phyloP scores from a whole-genome alignment of 257 asterid genomes.

The Nicotiana sylvestris region DNA sequence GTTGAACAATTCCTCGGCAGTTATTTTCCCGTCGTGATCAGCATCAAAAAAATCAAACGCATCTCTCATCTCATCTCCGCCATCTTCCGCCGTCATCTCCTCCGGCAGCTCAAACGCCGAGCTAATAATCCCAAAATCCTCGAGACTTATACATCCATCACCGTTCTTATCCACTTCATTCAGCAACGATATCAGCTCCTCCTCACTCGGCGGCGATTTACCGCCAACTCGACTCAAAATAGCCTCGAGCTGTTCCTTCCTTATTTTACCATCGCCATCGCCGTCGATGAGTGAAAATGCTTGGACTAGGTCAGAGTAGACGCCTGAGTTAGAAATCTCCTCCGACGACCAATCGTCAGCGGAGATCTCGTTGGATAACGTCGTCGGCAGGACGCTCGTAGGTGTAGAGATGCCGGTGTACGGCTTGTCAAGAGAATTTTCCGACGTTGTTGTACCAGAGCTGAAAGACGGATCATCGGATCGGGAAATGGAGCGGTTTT shows the following conservation, averaged over 20 bases:
- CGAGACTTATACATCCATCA: conserved; percentile 64
- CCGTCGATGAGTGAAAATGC: conserved; percentile 67
- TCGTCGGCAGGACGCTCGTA: conserved; percentile 62
- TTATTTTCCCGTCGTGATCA: conserved; percentile 73
- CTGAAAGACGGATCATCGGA: conserved; percentile 30
- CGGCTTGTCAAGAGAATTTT: conserved; percentile 12
- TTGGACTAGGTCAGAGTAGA: conserved; percentile 38
- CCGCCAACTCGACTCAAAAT: conserved; percentile 47
- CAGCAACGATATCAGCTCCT: conserved; percentile 48
- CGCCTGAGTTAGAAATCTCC: conserved; percentile 22
- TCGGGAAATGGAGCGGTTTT: conserved; percentile 19
- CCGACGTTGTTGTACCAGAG: conserved; percentile 18
- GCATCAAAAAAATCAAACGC: conserved; percentile 77
- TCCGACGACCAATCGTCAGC: conserved; percentile 52
- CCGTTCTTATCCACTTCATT: conserved; percentile 63
- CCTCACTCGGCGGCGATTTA: conserved; percentile 47
- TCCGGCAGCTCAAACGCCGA: conserved; percentile 58
- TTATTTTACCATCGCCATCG: conserved; percentile 64
- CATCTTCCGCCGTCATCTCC: neutral
- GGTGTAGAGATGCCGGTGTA: conserved; percentile 42
- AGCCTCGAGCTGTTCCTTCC: conserved; percentile 46
- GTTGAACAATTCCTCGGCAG: conserved; percentile 70
- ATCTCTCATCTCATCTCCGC: conserved; percentile 47
- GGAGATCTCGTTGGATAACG: conserved; percentile 29
- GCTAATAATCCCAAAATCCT: conserved; percentile 47